Evolutionary conservation across 805 yeast species (phyloP), one percentile per base, ranked within the genome.

Genomic region (Lipomyces lipofer): DNA sequence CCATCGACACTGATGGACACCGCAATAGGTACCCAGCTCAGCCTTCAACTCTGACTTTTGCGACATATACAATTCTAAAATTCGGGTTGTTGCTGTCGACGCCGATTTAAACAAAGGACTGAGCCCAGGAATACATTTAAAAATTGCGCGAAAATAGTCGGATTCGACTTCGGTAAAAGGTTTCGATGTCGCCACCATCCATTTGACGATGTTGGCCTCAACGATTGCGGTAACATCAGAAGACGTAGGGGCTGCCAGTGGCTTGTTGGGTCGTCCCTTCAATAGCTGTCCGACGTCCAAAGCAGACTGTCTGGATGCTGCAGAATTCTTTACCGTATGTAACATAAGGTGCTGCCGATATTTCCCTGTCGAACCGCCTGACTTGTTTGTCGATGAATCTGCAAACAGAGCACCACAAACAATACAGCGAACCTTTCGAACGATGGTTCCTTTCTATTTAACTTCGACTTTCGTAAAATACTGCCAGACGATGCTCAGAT

Each of bases 401-500:
- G 39, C 39, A n/a, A 35, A 35, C n/a, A n/a, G 39, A 35, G 39
- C 39, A 35, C 39, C 39, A 35, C 39, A 35, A 35, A 35, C 39
- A 35, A 32, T 32, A 32, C 36, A 32, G 9, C 36, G 4, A 32
- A 32, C 36, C 39, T 35, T 35, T 35, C 21, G 39, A 35, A 35
- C 19, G 15, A 15, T 35, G 8, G 19, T 35, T 35, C 39, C 39
- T 35, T 35, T 35, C 39, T 35, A 19, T 35, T 35, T 35, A 13
- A 35, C 39, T 35, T 35, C 39, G 39, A 35, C 39, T 35, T 35
- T 35, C 39, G 39, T n/a, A 35, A 35, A 35, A 35, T 35, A 35
- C 39, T 35, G 39, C 19, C 39, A 35, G 21, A 13, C 39, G 39
- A 35, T 9, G n/a, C n/a, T n/a, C n/a, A n/a, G n/a, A 12, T 35